Evolutionary conservation across 345 rosid genomes (phyloP).

Genomic region (Ricinus communis): DNA sequence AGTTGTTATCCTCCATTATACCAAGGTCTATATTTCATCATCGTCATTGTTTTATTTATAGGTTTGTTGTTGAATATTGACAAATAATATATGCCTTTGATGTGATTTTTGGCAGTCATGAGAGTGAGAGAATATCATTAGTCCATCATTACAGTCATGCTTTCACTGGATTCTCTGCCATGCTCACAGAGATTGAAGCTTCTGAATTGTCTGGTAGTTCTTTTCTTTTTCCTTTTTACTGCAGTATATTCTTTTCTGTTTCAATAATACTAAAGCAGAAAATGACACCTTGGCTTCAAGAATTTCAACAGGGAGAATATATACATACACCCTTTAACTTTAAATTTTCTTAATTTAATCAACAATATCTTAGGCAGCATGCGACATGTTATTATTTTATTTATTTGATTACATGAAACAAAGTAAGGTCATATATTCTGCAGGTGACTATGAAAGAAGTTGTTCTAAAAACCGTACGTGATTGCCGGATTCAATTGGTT

Average conservation of each 20-base stretch:
- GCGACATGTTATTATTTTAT: too few species aligned
- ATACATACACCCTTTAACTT: too few species aligned
- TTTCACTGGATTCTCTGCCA: slow-evolving; percentile 74
- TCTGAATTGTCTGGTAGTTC: slow-evolving; percentile 53
- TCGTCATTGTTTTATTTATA: not conserved
- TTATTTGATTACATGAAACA: too few species aligned
- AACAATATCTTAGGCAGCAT: too few species aligned
- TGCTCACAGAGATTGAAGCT: slow-evolving; percentile 70
- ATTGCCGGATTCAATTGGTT: too few species aligned
- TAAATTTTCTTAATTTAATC: not conserved
- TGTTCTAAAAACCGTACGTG: too few species aligned
- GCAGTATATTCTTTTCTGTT: not conserved
- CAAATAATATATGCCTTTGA: not conserved
- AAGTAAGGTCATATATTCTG: too few species aligned
- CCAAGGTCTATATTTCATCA: slow-evolving; percentile 34
- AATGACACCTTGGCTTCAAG: slow-evolving; percentile 5
- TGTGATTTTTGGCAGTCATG: slow-evolving; percentile 33
- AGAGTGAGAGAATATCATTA: slow-evolving; percentile 40
- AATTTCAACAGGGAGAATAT: too few species aligned
- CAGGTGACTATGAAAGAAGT: too few species aligned
- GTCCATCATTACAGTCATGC: slow-evolving; percentile 61
- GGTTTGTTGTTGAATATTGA: not conserved
- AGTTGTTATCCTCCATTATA: slow-evolving; percentile 48
- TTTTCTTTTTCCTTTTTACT: not conserved
- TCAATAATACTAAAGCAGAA: not conserved